These are phyloP conservation scores for Phalaenopsis aphrodite DNA, from an alignment of 106 monocot species.

Conservation along the genomic window DNA sequence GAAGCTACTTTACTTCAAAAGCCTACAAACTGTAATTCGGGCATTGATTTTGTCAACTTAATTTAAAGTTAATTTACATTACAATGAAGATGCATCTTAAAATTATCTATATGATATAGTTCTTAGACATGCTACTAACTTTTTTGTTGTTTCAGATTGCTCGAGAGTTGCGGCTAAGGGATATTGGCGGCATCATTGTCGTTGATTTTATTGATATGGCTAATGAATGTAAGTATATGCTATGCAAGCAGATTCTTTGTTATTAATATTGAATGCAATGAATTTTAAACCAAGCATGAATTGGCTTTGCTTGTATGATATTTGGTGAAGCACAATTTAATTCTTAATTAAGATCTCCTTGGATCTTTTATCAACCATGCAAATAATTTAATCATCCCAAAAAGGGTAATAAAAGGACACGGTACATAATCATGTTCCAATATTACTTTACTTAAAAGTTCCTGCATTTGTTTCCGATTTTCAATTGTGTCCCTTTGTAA, in stretches of 20 bases:
- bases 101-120: neutral
- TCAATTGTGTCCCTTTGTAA: neutral
- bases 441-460: neutral
- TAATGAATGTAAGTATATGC: constrained; percentile 73
- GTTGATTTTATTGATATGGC: constrained; percentile 96
- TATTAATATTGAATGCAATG: too few species aligned
- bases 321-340: neutral
- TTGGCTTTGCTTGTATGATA: neutral
- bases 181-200: constrained; percentile 97
- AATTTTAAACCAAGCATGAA: neutral
- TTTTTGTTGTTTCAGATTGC: constrained; percentile 61
- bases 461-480: neutral
- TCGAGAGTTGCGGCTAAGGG: constrained; percentile 77
- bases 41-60: neutral
- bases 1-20: too few species aligned
- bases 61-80: neutral
- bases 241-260: too few species aligned
- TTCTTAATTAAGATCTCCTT: constrained; percentile 1
- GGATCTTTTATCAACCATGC: neutral
- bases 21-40: too few species aligned
- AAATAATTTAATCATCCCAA: neutral
- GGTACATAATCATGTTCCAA: neutral
- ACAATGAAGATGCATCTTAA: neutral
- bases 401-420: neutral
- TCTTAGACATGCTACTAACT: neutral